phyloP scores from a whole-genome alignment of 2,329 filamentous ascomycete genomes.

The Fonsecaea monophora region DNA sequence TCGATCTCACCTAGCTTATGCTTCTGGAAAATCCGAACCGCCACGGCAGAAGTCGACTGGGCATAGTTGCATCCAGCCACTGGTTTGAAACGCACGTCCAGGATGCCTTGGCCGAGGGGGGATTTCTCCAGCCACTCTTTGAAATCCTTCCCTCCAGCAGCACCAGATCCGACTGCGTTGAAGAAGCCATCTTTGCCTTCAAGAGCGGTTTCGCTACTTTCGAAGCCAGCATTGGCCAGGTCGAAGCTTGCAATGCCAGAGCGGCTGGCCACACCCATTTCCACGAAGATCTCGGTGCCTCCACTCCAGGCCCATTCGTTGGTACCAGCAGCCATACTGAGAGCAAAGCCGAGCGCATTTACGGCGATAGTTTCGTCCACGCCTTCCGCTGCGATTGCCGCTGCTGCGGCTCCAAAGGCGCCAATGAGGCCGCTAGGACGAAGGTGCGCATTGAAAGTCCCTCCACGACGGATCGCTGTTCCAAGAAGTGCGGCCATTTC shows the following conservation, averaged over 20 bases:
- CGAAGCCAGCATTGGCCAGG: slow-evolving; percentile 23
- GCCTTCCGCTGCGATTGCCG: slow-evolving; percentile 1
- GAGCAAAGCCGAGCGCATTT: slow-evolving; percentile 15
- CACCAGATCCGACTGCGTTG: slow-evolving; percentile 14
- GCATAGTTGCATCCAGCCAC: slow-evolving; percentile 28
- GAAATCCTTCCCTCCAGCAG: slow-evolving; percentile 8
- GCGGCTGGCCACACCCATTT: slow-evolving; percentile 24
- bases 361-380: slow-evolving; percentile 7
- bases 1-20: background rate
- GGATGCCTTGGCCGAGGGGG: slow-evolving; percentile 17
- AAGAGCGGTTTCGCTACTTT: slow-evolving; percentile 20
- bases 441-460: slow-evolving; percentile 13
- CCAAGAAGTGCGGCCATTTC: slow-evolving; percentile 22
- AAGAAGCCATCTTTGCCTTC: slow-evolving; percentile 32
- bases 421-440: slow-evolving; percentile 12
- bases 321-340: slow-evolving; percentile 17
- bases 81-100: slow-evolving; percentile 29
- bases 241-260: slow-evolving; percentile 23
- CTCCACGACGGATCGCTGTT: slow-evolving; percentile 4
- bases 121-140: slow-evolving; percentile 9
- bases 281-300: slow-evolving; percentile 25
- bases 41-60: slow-evolving; percentile 25
- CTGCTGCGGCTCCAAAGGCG: slow-evolving; percentile 12
- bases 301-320: slow-evolving; percentile 28
- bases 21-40: slow-evolving; percentile 14